Percentiles rank a stretch among this genome's conserved stretches.
Evolutionary conservation across 257 asterid genomes (phyloP).

Genomic region (Scutellaria barbata): DNA sequence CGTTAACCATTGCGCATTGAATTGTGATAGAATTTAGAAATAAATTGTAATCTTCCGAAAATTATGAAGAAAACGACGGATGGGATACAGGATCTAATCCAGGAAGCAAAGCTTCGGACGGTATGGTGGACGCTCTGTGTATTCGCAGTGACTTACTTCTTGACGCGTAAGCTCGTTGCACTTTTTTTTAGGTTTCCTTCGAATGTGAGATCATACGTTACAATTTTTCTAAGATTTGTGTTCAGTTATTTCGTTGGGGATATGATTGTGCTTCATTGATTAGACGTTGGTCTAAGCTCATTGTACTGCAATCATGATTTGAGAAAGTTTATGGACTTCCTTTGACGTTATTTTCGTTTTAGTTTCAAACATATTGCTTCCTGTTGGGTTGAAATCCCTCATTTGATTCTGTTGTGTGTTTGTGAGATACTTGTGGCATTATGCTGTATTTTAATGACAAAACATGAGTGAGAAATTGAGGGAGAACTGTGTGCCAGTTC

Average conservation of each 20-base stretch:
- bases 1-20: slow-evolving; percentile 13
- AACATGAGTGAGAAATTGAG: not conserved
- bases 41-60: not conserved
- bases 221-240: not conserved
- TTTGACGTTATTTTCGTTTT: not conserved
- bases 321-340: not conserved
- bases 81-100: slow-evolving; percentile 77
- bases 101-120: slow-evolving; percentile 91
- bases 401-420: slow-evolving; percentile 10
- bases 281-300: slow-evolving; percentile 16
- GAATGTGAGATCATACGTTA: not conserved
- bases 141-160: slow-evolving; percentile 69
- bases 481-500: slow-evolving; percentile 1
- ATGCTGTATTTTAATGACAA: not conserved
- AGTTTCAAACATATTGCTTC: not conserved
- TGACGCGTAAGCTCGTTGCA: slow-evolving; percentile 65
- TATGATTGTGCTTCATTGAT: slow-evolving; percentile 9
- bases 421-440: slow-evolving; percentile 2
- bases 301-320: slow-evolving; percentile 14
- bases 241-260: not conserved
- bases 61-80: slow-evolving; percentile 62
- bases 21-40: not conserved
- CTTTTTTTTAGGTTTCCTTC: slow-evolving; percentile 1
- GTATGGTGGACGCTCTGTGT: slow-evolving; percentile 89
- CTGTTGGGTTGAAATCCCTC: not conserved